Base-by-base conservation (phyloP, 371 early-diverging fungal genomes). In the Haplosporangium sp. region DNA sequence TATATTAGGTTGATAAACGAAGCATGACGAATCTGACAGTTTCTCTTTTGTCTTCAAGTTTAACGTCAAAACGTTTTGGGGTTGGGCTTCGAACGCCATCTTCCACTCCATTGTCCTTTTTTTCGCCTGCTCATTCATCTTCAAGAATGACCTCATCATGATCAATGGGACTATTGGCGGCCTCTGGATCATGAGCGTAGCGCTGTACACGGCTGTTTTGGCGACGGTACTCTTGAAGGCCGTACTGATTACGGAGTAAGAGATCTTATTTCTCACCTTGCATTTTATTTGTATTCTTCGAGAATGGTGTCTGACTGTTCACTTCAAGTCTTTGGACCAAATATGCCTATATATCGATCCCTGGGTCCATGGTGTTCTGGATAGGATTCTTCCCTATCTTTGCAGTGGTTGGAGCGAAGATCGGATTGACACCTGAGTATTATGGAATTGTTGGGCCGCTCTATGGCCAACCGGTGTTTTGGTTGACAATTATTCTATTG, bases 51-150 rank as follows among this genome's bases (percentile, higher is more conserved):
- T 57, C 50, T 20, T 20, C 9, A 67, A 85, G 81, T 98, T 96
- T 85, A 98, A 97, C 81, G 92, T 93, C 72, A 83, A 86, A 62
- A 89, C 91, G 37, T 99, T 99, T 83, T 98, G 98, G 98, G 92
- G 93, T 23, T 97, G 95, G 94, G 92, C 96, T 29, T 69, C 86
- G 63, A 99, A 98, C 81, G 97, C 96, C n/a, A 91, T 96, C 55
- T 93, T 86, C 82, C 98, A 99, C 84, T 97, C 98, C 18, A 53
- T 82, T 38, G 47, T 73, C 9, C 60, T 72, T 20, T 72, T 73
- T 57, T 77, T 74, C 62, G 69, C 71, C 56, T 55, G 46, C 29
- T 67, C 62, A 21, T 83, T 73, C 20, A 86, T 91, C 41, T 89
- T 94, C 62, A 74, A 76, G 60, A 82, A 86, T 45, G 93, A 91